Percentiles rank a stretch among this genome's conserved stretches.
Conservation (phyloP, 176 grass and related monocot genomes). For the Chloris gayana region DNA sequence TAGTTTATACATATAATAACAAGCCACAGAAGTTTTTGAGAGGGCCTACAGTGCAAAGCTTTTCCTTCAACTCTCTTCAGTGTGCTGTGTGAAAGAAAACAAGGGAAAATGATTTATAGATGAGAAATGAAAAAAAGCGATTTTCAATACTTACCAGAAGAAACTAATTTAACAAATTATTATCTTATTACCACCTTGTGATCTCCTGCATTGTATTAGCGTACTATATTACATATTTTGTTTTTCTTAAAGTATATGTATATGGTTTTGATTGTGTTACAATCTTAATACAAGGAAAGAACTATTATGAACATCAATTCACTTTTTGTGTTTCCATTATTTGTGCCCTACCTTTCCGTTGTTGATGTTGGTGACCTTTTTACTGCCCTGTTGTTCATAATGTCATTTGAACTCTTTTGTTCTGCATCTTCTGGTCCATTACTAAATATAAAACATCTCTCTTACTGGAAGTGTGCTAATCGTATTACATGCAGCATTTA, state of each 20-base stretch:
- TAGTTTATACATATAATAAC: neutral
- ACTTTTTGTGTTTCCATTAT: no score
- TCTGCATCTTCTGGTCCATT: slow-evolving; percentile 4
- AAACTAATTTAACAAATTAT: no score
- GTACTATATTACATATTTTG: neutral
- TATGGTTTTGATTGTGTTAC: neutral
- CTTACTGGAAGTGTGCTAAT: slow-evolving; percentile 6
- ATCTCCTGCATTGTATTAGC: neutral
- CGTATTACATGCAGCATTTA: neutral
- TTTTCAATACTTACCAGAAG: no score
- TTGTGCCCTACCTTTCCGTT: no score
- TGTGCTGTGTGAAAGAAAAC: slow-evolving; percentile 2
- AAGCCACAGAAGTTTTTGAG: slow-evolving; percentile 9
- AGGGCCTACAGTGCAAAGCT: neutral
- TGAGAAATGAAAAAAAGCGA: no score
- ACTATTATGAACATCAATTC: neutral
- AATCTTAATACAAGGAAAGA: neutral
- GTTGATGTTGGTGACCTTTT: neutral
- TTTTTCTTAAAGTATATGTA: neutral
- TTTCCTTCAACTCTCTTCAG: slow-evolving; percentile 10
- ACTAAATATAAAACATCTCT: neutral
- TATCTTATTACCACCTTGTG: neutral
- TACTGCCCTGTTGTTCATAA: neutral
- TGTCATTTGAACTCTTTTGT: slow-evolving; percentile 6
- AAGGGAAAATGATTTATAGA: neutral